Percentiles rank a stretch among this genome's conserved stretches.
These are phyloP conservation scores for Aspergillus jensenii DNA, from an alignment of 2,329 filamentous ascomycete genomes.

Conservation along the genomic window DNA sequence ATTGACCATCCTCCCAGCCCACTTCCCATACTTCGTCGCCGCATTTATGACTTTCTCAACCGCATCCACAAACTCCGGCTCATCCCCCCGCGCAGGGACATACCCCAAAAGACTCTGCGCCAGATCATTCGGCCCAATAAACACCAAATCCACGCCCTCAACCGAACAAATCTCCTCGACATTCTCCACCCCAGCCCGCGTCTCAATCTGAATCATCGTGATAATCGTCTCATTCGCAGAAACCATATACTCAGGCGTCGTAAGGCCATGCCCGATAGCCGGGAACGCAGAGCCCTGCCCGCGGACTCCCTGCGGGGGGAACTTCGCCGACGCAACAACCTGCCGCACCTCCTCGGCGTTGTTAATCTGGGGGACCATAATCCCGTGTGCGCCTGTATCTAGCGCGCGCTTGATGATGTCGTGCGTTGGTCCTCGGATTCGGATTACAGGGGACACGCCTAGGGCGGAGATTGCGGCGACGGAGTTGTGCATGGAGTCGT, in stretches of 20 bases:
- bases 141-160: slow-evolving; percentile 38
- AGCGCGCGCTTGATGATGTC: slow-evolving; percentile 28
- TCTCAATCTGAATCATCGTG: slow-evolving; percentile 43
- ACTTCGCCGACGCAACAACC: slow-evolving; percentile 27
- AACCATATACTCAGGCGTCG: slow-evolving; percentile 32
- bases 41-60: slow-evolving; percentile 60
- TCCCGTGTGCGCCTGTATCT: slow-evolving; percentile 38
- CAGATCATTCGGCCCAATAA: slow-evolving; percentile 35
- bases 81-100: slow-evolving; percentile 54
- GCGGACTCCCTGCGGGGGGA: slow-evolving; percentile 29
- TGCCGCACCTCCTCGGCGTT: slow-evolving; percentile 48
- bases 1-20: slow-evolving; percentile 56
- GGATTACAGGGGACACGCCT: slow-evolving; percentile 26
- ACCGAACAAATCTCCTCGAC: slow-evolving; percentile 42
- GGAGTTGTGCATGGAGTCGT: slow-evolving; percentile 30
- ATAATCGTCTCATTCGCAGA: slow-evolving; percentile 35
- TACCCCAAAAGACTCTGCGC: slow-evolving; percentile 58
- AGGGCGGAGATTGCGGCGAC: slow-evolving; percentile 25
- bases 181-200: slow-evolving; percentile 38
- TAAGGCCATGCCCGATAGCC: slow-evolving; percentile 32
- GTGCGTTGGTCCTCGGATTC: slow-evolving; percentile 18
- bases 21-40: slow-evolving; percentile 63
- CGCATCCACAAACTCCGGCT: slow-evolving; percentile 59
- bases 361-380: slow-evolving; percentile 52
- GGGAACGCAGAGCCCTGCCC: slow-evolving; percentile 31